Base-by-base conservation (phyloP, 345 rosid species). In the Ricinus communis region DNA sequence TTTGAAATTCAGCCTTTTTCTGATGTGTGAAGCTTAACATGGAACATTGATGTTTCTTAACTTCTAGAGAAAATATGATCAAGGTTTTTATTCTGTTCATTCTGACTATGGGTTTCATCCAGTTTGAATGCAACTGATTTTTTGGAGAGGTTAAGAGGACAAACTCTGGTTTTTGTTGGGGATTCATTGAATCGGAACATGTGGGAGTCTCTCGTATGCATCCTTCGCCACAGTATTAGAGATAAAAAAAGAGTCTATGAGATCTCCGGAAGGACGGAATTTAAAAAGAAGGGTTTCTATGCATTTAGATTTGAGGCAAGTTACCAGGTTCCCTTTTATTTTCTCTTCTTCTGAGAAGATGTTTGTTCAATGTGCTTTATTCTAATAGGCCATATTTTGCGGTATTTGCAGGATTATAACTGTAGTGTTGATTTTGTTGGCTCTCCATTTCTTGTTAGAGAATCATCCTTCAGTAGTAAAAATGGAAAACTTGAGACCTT, bases 191-290 rank as follows among this genome's bases (percentile, higher is more conserved):
- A 88, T 76, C 64, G 97, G 72, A 94, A 94, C 81, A 88, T 94
- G 97, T 93, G 96, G 98, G 90, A 94, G 71, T 94, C 98, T 52
- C 84, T 94, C 58, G 93, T 91, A 59, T 94, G 97, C 74, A 86
- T 91, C 56, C 95, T 94, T 60, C 82, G 89, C 30, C 81, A 85
- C 49, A 85, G 91, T 64, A 54, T 90, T 74, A 70, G 70, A 70
- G 74, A 86, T 77, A 90, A 85, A 93, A 85, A 83, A 73, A 80
- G 82, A 70, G 93, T 94, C 10, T 81, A 82, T 33, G 97, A 94
- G 83, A 83, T 90, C 52, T 87, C 91, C 0, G 95, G 97, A 57
- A 84, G 83, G 76, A 84, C 67, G 0, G 93, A 90, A 45, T 91
- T 94, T 65, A 91, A 90, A 76, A 91, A 88, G 88, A 83, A 85